These are phyloP conservation scores for Sicyos baderoa DNA, from an alignment of 306 rosid genomes.

Conservation along the genomic window DNA sequence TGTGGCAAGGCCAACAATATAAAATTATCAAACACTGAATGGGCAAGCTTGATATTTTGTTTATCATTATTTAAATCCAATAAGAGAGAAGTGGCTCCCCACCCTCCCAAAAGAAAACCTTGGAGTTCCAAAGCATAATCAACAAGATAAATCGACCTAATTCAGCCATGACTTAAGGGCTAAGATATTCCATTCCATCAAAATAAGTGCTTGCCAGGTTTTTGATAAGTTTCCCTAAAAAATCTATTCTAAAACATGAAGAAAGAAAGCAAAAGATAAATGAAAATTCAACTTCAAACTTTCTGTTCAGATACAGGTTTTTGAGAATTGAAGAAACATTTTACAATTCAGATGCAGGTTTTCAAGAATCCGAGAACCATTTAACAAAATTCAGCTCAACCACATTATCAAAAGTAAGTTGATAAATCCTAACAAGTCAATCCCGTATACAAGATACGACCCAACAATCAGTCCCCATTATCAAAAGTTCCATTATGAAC, in stretches of 20 bases:
- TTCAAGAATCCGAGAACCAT: background rate
- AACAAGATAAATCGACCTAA: background rate
- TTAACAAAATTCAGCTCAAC: conserved; percentile 1
- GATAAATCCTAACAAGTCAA: background rate
- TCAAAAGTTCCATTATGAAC: background rate
- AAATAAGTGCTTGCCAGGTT: background rate
- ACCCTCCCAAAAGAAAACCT: background rate
- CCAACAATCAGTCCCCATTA: background rate
- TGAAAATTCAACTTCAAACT: background rate
- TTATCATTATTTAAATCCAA: background rate
- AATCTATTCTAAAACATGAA: too few species aligned
- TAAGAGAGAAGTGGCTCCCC: conserved; percentile 7
- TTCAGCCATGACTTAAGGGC: background rate
- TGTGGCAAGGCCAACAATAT: background rate
- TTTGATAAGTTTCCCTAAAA: too few species aligned
- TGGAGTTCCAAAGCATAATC: background rate
- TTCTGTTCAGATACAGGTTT: background rate
- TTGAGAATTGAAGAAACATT: background rate
- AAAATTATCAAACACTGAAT: background rate
- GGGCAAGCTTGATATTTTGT: background rate
- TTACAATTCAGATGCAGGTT: background rate
- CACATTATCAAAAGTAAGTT: background rate
- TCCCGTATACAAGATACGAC: background rate
- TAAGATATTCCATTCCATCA: background rate
- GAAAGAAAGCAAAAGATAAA: background rate